Evolutionary conservation across 2,329 filamentous ascomycete genomes (phyloP).

Genomic region (Alternaria ventricosa): DNA sequence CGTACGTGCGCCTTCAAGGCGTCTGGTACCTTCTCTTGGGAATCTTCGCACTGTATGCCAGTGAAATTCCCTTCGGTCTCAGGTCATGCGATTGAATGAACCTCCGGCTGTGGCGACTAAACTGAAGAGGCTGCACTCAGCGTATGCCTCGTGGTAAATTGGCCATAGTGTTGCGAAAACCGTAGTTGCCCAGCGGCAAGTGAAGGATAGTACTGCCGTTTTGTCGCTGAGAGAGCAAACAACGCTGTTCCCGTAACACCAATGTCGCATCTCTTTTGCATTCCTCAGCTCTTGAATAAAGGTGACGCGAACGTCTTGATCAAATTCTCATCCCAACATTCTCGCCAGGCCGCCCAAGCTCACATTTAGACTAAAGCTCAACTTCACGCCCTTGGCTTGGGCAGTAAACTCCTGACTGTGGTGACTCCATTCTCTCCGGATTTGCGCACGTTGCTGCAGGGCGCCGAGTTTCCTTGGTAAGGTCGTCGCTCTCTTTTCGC

Average conservation of each 20-base stretch:
- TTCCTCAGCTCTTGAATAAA: not conserved
- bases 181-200: not conserved
- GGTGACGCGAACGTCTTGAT: not conserved
- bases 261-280: not conserved
- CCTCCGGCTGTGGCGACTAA: not conserved
- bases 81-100: not conserved
- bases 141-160: not conserved
- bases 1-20: not conserved
- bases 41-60: not conserved
- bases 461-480: slow-evolving; percentile 15
- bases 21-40: not conserved
- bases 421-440: slow-evolving; percentile 37
- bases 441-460: slow-evolving; percentile 29
- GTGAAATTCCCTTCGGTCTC: not conserved
- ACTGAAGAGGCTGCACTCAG: not conserved
- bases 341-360: slow-evolving; percentile 30
- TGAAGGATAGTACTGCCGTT: not conserved
- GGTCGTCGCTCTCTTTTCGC: slow-evolving; percentile 4
- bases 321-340: slow-evolving; percentile 23
- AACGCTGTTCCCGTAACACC: not conserved
- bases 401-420: slow-evolving; percentile 33
- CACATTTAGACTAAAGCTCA: slow-evolving; percentile 41
- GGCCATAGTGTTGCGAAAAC: not conserved
- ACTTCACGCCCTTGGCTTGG: slow-evolving; percentile 33
- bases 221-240: not conserved